These are phyloP conservation scores for Stereum hirsutum DNA, from an alignment of 1,284 basidiomycete genomes.

Conservation along the genomic window DNA sequence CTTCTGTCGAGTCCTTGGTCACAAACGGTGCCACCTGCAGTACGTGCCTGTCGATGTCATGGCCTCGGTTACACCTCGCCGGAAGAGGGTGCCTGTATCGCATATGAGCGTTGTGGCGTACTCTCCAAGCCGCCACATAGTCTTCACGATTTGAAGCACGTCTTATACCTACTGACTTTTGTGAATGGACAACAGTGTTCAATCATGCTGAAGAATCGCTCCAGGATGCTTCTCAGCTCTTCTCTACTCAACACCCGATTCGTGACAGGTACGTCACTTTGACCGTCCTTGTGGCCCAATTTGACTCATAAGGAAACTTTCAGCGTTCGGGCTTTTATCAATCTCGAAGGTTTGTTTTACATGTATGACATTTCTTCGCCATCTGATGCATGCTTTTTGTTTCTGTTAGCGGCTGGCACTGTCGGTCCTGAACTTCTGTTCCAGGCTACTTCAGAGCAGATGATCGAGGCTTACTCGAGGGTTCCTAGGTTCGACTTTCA, in stretches of 20 bases:
- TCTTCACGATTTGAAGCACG: background rate
- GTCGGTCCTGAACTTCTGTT: constrained; percentile 88
- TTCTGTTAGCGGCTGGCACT: constrained; percentile 69
- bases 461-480: constrained; percentile 87
- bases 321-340: constrained; percentile 83
- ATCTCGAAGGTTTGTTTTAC: constrained; percentile 71
- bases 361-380: background rate
- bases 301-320: no score
- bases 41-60: background rate
- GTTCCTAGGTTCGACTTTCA: constrained; percentile 53
- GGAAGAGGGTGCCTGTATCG: no score
- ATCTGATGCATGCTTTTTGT: background rate
- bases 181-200: constrained; percentile 56
- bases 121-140: no score
- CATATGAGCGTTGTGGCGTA: no score
- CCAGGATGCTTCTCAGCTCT: constrained; percentile 94
- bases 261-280: constrained; percentile 55
- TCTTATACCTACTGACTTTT: background rate
- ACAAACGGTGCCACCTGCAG: no score
- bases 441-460: constrained; percentile 91
- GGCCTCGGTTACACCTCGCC: background rate
- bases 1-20: background rate
- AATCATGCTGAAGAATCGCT: constrained; percentile 92
- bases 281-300: no score
- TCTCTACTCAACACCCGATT: constrained; percentile 80